Percentiles rank a stretch among this genome's conserved stretches.
Conservation (phyloP, 1,284 basidiomycete genomes). For the Pseudozyma tsukubaensis region DNA sequence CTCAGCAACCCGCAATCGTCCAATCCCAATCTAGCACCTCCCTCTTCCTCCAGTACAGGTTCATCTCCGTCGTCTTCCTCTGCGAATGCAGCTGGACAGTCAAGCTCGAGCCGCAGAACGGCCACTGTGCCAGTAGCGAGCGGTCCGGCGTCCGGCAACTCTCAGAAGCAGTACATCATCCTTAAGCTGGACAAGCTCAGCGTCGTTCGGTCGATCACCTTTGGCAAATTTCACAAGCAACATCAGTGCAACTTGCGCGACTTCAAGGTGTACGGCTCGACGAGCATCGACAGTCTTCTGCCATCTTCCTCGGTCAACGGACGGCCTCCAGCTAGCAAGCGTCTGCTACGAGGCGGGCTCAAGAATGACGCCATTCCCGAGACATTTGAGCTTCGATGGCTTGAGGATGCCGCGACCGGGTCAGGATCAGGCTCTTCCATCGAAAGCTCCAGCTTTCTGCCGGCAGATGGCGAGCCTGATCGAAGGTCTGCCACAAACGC, state of each 20-base stretch:
- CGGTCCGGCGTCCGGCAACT: slow-evolving; percentile 4
- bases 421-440: slow-evolving; percentile 40
- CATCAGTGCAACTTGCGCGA: slow-evolving; percentile 69
- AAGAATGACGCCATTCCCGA: slow-evolving; percentile 66
- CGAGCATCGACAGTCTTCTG: slow-evolving; percentile 46
- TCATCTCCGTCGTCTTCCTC: slow-evolving; percentile 25
- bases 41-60: slow-evolving; percentile 23
- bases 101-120: slow-evolving; percentile 10
- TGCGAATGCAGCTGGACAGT: slow-evolving; percentile 7
- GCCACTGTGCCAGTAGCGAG: slow-evolving; percentile 12
- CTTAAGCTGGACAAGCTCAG: slow-evolving; percentile 63
- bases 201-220: slow-evolving; percentile 63
- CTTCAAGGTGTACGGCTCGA: slow-evolving; percentile 68
- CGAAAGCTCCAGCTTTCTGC: slow-evolving; percentile 29
- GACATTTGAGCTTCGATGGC: slow-evolving; percentile 53
- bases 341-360: slow-evolving; percentile 61
- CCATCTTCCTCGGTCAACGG: slow-evolving; percentile 36
- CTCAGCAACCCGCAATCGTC: slow-evolving; percentile 15
- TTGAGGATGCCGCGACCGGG: slow-evolving; percentile 43
- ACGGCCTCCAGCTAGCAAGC: slow-evolving; percentile 43
- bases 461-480: slow-evolving; percentile 43
- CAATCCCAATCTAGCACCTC: slow-evolving; percentile 16
- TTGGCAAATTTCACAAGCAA: slow-evolving; percentile 68
- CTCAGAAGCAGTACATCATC: slow-evolving; percentile 65
- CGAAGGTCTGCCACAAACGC: slow-evolving; percentile 37